Evolutionary conservation across 1,284 basidiomycete species (phyloP).

Genomic region (Ustilago nuda): DNA sequence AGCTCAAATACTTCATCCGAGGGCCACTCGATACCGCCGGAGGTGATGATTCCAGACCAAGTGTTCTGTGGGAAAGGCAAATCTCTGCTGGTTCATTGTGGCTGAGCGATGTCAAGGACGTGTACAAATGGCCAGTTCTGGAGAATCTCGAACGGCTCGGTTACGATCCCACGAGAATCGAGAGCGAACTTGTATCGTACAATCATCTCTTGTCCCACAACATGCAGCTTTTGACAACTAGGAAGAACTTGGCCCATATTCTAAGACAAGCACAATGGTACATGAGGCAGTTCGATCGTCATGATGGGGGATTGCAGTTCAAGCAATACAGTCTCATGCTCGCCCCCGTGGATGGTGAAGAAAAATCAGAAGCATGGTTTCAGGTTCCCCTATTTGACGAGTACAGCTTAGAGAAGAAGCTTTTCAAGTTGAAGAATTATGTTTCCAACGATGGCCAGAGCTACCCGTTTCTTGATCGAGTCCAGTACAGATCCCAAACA

Average conservation of each 20-base stretch:
- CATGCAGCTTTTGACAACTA: neutral
- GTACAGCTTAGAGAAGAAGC: neutral
- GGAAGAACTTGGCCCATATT: neutral
- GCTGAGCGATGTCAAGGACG: conserved; percentile 6
- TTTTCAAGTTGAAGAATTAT: neutral
- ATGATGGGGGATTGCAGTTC: neutral
- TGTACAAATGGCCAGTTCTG: conserved; percentile 9
- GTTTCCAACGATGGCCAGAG: neutral
- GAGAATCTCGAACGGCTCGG: conserved; percentile 16
- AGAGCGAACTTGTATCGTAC: neutral
- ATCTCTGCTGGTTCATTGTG: neutral
- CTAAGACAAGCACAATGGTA: neutral
- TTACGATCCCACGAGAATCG: conserved; percentile 15
- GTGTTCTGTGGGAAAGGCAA: neutral
- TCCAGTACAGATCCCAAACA: neutral
- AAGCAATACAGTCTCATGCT: neutral
- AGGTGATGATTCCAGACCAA: neutral
- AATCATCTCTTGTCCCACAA: too few relatives aligned
- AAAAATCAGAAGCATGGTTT: conserved; percentile 7
- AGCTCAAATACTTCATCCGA: conserved; percentile 14
- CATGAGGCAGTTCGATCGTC: neutral
- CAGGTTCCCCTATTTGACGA: conserved; percentile 5
- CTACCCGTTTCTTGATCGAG: conserved; percentile 1
- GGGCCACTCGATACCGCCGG: neutral
- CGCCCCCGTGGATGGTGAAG: neutral